phyloP scores from a whole-genome alignment of 495 filamentous ascomycete species.

The Podospora appendiculata region DNA sequence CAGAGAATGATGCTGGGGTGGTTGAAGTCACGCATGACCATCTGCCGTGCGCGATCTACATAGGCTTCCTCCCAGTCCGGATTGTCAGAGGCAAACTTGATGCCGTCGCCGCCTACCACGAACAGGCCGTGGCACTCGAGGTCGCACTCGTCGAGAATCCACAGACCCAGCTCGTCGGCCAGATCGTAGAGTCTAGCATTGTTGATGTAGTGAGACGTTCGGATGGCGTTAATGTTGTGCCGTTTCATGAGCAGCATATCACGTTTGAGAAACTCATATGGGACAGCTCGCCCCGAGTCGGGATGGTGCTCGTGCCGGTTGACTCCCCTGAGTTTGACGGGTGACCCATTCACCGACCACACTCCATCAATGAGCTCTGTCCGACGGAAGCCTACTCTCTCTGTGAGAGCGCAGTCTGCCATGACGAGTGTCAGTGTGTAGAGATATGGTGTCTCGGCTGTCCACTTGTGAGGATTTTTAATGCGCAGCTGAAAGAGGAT shows the following conservation, averaged over 20 bases:
- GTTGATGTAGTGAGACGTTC: slow-evolving; percentile 59
- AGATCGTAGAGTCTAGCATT: slow-evolving; percentile 55
- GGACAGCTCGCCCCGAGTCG: slow-evolving; percentile 51
- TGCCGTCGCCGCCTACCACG: slow-evolving; percentile 38
- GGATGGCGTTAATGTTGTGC: slow-evolving; percentile 61
- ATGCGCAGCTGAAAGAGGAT: slow-evolving; percentile 26
- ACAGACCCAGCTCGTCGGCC: slow-evolving; percentile 61
- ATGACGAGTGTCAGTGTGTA: slow-evolving; percentile 42
- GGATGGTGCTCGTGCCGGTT: slow-evolving; percentile 65
- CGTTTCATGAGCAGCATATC: slow-evolving; percentile 59
- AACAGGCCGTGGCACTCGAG: slow-evolving; percentile 67
- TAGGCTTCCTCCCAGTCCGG: slow-evolving; percentile 62
- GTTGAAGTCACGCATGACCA: slow-evolving; percentile 63
- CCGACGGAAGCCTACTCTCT: slow-evolving; percentile 55
- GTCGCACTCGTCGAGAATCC: slow-evolving; percentile 66
- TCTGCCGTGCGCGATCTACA: slow-evolving; percentile 58
- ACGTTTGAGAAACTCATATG: slow-evolving; percentile 42
- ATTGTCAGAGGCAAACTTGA: slow-evolving; percentile 53
- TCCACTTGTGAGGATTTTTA: slow-evolving; percentile 52
- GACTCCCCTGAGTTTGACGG: slow-evolving; percentile 55
- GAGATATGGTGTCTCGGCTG: slow-evolving; percentile 59
- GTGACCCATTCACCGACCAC: slow-evolving; percentile 53
- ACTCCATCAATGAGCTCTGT: slow-evolving; percentile 49
- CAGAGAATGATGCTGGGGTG: slow-evolving; percentile 62
- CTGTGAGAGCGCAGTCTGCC: slow-evolving; percentile 30